Evolutionary conservation across 495 filamentous ascomycete genomes (phyloP), one percentile per base, ranked within the genome.

Genomic region (Podospora pseudoanserina): DNA sequence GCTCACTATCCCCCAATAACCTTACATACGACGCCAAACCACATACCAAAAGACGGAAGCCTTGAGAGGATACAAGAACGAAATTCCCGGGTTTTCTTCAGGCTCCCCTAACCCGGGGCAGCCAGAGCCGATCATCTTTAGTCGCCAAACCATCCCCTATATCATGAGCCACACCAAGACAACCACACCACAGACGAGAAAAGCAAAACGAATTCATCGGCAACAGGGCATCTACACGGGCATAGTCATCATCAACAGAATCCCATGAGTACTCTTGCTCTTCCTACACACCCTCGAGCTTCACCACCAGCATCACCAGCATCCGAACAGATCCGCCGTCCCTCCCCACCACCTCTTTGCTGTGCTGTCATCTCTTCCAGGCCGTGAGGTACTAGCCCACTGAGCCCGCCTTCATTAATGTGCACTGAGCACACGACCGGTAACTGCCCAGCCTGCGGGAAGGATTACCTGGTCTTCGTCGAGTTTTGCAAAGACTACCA

Each of bases 401-500:
- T 66, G 67, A 64, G 34, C 61, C 71, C 65, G 39, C 62, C 66
- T 63, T 69, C 67, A 74, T 84, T 82, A 79, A 84, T 84, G 82
- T 84, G 82, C 75, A 79, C 74, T 70, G 80, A 83, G 81, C 76
- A 82, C 73, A 77, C 75, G 71, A 83, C 75, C 73, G 74, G 65
- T 65, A 74, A 81, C 70, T 84, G 82, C 79, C 79, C 79, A 78
- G 82, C 82, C 69, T 84, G 82, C 75, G 80, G 82, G 78, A 83
- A 83, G 72, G 75, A 78, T 71, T 84, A 83, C 67, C 73, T 84
- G 66, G 71, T 83, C 69, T 84, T 79, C 75, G 80, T 83, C 72
- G 79, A 82, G 65, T 83, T 84, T 68, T 84, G 82, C 74, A 74
- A 72, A 65, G 65, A 78, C 67, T 83, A 78, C 61, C 80, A 79